A percentile compares a stretch with the other conserved stretches of the same genome.
phyloP scores from a whole-genome alignment of 352 stramenopile species.

The Pythium sukuiense region DNA sequence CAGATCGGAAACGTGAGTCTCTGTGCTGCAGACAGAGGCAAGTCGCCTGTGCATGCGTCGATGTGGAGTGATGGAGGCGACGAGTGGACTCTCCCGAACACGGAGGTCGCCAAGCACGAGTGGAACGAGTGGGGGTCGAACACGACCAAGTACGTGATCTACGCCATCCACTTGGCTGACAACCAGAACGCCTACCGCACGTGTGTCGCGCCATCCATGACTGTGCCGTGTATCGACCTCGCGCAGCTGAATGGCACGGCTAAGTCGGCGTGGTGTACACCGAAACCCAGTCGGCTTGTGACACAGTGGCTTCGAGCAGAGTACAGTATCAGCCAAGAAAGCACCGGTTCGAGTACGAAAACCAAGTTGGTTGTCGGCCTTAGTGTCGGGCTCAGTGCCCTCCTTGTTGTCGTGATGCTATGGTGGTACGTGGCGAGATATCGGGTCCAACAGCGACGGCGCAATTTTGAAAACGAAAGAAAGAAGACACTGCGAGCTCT shows the following conservation, averaged over 20 bases:
- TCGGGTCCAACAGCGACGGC: neutral
- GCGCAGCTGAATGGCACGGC: constrained; percentile 10
- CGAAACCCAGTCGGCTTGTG: constrained; percentile 33
- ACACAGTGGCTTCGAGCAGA: constrained; percentile 41
- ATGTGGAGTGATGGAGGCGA: constrained; percentile 52
- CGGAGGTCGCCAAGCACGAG: constrained; percentile 34
- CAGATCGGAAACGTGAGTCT: constrained; percentile 26
- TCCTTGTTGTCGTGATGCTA: constrained; percentile 9
- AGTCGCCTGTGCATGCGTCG: constrained; percentile 35
- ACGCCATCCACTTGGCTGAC: constrained; percentile 40
- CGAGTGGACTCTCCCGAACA: constrained; percentile 36
- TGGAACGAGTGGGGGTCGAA: constrained; percentile 23
- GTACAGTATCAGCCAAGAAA: constrained; percentile 5
- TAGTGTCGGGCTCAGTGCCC: constrained; percentile 4
- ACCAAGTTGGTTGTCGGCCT: constrained; percentile 14
- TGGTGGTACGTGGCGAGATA: constrained; percentile 15
- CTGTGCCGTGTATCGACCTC: constrained; percentile 39
- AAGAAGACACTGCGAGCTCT: neutral
- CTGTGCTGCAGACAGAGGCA: constrained; percentile 16
- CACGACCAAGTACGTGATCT: constrained; percentile 26
- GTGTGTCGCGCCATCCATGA: constrained; percentile 45
- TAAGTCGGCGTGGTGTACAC: constrained; percentile 31
- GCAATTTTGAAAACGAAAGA: neutral
- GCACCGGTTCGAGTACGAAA: neutral
- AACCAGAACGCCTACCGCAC: constrained; percentile 46